Conservation (phyloP, 2,329 filamentous ascomycete species). For the Talaromyces pinophilus region DNA sequence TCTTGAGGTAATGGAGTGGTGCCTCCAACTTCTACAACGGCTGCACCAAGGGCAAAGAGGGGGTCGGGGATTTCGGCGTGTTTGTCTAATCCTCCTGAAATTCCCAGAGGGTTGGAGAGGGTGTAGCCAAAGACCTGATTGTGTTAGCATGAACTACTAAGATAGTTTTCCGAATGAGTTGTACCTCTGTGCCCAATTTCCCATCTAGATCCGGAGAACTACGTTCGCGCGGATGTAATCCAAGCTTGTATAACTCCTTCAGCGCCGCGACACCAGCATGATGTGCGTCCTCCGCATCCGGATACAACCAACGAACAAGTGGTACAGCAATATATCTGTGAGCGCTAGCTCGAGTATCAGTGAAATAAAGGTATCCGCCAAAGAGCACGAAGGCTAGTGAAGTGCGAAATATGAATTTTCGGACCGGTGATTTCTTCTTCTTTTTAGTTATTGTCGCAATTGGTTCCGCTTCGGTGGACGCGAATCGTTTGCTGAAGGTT, state of each 20-base stretch:
- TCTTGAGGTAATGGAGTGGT: constrained; percentile 83
- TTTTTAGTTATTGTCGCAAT: constrained; percentile 26
- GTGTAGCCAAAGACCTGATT: constrained; percentile 70
- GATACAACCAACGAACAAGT: constrained; percentile 44
- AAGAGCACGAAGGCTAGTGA: constrained; percentile 52
- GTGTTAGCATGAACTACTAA: neutral
- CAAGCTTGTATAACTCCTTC: constrained; percentile 70
- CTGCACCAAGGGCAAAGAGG: constrained; percentile 80
- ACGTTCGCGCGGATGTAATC: constrained; percentile 80
- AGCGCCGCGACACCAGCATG: constrained; percentile 71
- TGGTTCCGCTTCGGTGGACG: constrained; percentile 18
- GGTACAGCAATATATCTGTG: constrained; percentile 66
- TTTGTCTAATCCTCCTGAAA: constrained; percentile 95
- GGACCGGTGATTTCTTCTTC: constrained; percentile 33
- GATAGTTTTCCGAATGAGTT: neutral
- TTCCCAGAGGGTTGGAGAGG: constrained; percentile 84
- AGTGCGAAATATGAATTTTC: constrained; percentile 48
- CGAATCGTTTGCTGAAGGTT: constrained; percentile 8
- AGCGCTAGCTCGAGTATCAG: constrained; percentile 70
- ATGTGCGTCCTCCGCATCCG: constrained; percentile 79
- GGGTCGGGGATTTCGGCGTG: constrained; percentile 83
- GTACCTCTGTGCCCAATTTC: constrained; percentile 55
- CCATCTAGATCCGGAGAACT: constrained; percentile 58
- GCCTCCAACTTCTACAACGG: constrained; percentile 88
- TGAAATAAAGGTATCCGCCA: constrained; percentile 66